These are phyloP conservation scores for Euphorbia peplus DNA, from an alignment of 345 rosid species.

Conservation along the genomic window DNA sequence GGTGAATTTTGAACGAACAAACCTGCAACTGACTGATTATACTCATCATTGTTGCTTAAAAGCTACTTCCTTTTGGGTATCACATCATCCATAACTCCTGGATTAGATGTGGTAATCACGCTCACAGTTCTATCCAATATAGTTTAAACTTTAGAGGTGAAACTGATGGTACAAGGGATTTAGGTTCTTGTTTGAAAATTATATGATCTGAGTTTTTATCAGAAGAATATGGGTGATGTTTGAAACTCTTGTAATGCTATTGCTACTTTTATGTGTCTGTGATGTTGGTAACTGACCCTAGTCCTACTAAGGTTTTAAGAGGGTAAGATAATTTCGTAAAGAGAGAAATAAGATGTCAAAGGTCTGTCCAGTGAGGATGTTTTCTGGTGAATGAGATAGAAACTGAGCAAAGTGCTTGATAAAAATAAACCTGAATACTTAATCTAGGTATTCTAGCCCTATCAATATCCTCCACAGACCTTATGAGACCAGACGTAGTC, in stretches of 20 bases:
- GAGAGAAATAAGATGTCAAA: neutral
- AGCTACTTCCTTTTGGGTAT: neutral
- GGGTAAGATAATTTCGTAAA: neutral
- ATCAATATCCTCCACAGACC: neutral
- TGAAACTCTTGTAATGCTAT: neutral
- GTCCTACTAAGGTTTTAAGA: neutral
- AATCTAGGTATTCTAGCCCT: constrained; percentile 5
- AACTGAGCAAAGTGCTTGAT: neutral
- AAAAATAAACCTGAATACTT: neutral
- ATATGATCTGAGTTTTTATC: neutral
- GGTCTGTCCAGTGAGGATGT: neutral
- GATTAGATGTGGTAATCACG: neutral
- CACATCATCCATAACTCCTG: neutral
- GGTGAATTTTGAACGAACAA: neutral
- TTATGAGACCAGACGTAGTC: neutral
- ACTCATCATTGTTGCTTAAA: neutral
- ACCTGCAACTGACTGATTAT: neutral
- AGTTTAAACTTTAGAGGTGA: neutral
- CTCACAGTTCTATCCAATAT: neutral
- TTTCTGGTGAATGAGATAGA: neutral
- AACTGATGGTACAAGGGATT: neutral
- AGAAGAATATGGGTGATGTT: neutral
- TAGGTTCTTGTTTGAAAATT: neutral
- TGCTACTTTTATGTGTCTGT: neutral
- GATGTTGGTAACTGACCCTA: neutral